Evolutionary conservation across 148 eudicot genomes (phyloP).

Genomic region (Spergularia bocconei): DNA sequence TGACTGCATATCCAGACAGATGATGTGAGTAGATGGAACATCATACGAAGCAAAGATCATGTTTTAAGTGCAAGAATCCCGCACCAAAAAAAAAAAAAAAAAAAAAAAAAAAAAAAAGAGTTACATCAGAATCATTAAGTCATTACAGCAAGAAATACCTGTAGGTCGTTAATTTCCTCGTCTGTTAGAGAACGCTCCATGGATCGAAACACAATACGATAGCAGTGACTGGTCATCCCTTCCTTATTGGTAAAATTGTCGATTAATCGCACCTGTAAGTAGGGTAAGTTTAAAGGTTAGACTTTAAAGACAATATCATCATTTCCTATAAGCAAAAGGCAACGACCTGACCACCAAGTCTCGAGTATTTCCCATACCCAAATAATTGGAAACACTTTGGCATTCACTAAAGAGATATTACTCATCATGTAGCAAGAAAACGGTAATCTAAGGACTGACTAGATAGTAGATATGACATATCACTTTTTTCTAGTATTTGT

Average conservation of each 20-base stretch:
- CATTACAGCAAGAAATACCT: slow-evolving; percentile 40
- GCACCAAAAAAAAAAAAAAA: background rate
- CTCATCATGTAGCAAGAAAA: no score
- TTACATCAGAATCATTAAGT: background rate
- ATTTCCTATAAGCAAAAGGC: background rate
- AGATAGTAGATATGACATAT: no score
- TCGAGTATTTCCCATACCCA: background rate
- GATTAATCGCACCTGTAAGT: slow-evolving; percentile 60
- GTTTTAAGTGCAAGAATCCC: background rate
- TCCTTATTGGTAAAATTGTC: slow-evolving; percentile 90
- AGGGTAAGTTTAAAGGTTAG: background rate
- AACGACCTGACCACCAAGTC: background rate
- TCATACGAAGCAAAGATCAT: slow-evolving; percentile 9
- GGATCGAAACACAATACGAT: slow-evolving; percentile 84
- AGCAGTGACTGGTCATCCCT: slow-evolving; percentile 97
- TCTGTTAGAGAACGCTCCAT: slow-evolving; percentile 97
- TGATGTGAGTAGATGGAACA: background rate
- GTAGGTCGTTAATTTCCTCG: slow-evolving; percentile 85
- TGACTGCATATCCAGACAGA: slow-evolving; percentile 50
- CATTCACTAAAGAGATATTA: no score
- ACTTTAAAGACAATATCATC: background rate
- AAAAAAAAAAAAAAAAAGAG: background rate
- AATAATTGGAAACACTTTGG: no score
- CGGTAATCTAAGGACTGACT: no score
- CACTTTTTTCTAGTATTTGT: no score